phyloP scores from a whole-genome alignment of 495 filamentous ascomycete species.

The Sordaria brevicollis region DNA sequence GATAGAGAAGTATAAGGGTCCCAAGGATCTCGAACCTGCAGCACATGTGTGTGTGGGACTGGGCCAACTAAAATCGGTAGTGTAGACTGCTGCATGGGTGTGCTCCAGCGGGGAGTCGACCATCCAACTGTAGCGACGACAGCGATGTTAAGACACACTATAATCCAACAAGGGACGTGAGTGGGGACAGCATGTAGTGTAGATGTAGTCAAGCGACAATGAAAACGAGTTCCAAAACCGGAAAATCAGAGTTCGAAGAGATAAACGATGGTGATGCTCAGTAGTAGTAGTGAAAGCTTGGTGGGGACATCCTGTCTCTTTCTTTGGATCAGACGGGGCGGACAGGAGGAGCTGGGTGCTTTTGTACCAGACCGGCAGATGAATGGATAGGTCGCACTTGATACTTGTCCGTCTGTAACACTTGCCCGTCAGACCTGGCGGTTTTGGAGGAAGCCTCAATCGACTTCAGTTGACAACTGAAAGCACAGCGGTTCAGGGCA shows the following conservation, averaged over 20 bases:
- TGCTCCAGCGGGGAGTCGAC: not conserved
- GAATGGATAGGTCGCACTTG: not conserved
- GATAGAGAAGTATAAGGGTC: constrained; percentile 34
- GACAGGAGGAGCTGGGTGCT: not conserved
- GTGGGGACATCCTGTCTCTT: not conserved
- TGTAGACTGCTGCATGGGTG: not conserved
- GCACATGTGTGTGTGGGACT: constrained; percentile 12
- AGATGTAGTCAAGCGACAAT: not conserved
- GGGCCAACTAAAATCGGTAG: not conserved
- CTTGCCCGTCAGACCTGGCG: not conserved
- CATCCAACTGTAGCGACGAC: not conserved
- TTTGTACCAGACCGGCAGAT: not conserved
- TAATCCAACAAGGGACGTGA: not conserved
- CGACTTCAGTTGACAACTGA: too few relatives aligned
- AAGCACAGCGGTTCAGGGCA: not conserved
- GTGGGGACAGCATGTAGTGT: not conserved
- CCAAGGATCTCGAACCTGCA: constrained; percentile 42
- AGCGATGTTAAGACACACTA: not conserved
- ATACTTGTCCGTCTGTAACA: not conserved
- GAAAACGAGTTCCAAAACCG: not conserved
- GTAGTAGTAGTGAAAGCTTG: not conserved
- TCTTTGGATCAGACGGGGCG: not conserved
- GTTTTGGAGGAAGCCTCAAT: not conserved
- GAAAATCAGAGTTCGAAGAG: not conserved
- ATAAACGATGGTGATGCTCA: not conserved